phyloP scores from a whole-genome alignment of 2,329 filamentous ascomycete species.

The Arthrobotrys pseudoclavata region DNA sequence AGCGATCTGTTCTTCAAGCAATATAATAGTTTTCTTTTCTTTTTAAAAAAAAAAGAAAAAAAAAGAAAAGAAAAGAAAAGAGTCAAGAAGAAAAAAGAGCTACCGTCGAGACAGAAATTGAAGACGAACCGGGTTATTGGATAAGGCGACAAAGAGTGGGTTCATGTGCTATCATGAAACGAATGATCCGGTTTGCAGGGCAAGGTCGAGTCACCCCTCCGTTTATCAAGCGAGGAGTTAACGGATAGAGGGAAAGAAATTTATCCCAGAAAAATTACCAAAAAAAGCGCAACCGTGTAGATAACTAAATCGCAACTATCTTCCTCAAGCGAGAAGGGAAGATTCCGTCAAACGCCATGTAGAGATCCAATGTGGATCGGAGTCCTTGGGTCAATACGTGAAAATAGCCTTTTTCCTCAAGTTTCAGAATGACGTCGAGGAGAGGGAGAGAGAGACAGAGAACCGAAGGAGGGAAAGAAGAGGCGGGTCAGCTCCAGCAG shows the following conservation, averaged over 20 bases:
- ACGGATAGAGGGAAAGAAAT: conserved; percentile 13
- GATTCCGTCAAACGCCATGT: conserved; percentile 29
- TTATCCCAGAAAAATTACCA: conserved; percentile 10
- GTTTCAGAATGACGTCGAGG: conserved; percentile 42
- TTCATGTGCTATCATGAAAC: conserved; percentile 33
- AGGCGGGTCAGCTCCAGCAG: conserved; percentile 12
- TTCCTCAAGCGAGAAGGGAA: not conserved
- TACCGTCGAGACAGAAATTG: conserved; percentile 8
- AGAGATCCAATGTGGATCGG: conserved; percentile 40
- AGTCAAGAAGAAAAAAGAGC: conserved; percentile 16
- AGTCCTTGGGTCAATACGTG: conserved; percentile 15
- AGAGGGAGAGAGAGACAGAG: conserved; percentile 10
- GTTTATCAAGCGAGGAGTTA: conserved; percentile 31
- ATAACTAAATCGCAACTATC: not conserved
- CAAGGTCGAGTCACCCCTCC: conserved; percentile 36
- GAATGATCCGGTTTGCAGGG: conserved; percentile 33
- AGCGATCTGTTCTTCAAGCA: not conserved
- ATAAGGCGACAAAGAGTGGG: not conserved
- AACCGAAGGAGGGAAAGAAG: conserved; percentile 9
- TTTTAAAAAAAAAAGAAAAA: conserved; percentile 28
- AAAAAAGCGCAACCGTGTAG: not conserved
- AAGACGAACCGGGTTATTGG: conserved; percentile 26
- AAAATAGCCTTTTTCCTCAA: conserved; percentile 26
- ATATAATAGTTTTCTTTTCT: not conserved
- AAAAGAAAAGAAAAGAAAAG: conserved; percentile 61